phyloP scores from a whole-genome alignment of 179 eudicot genomes.

The Spergularia azorica region DNA sequence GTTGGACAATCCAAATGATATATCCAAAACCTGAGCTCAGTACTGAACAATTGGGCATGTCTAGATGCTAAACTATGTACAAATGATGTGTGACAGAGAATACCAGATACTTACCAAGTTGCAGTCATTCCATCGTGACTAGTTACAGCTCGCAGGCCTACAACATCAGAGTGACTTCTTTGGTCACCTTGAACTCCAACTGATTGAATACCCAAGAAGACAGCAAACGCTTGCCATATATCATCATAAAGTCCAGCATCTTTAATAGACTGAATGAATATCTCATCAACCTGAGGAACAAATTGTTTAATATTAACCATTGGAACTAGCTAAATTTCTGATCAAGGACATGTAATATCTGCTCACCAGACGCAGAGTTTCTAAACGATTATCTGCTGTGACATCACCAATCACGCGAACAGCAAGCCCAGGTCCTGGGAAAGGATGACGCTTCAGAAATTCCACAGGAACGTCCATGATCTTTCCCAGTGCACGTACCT shows the following conservation, averaged over 20 bases:
- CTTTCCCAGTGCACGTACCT: slow-evolving; percentile 90
- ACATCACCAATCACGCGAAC: slow-evolving; percentile 91
- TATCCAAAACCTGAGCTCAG: too few species aligned
- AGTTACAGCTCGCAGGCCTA: slow-evolving; percentile 90
- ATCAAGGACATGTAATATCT: background rate
- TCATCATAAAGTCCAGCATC: slow-evolving; percentile 87
- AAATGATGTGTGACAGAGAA: background rate
- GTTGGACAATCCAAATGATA: too few species aligned
- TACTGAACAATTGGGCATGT: background rate
- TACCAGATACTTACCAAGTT: slow-evolving; percentile 57
- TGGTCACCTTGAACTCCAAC: slow-evolving; percentile 99
- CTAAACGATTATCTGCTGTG: slow-evolving; percentile 71
- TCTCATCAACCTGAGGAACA: slow-evolving; percentile 77
- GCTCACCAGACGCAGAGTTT: slow-evolving; percentile 64
- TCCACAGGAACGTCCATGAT: slow-evolving; percentile 72
- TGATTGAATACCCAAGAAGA: slow-evolving; percentile 72
- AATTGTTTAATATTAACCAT: background rate
- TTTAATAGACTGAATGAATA: slow-evolving; percentile 83
- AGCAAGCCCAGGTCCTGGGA: slow-evolving; percentile 97
- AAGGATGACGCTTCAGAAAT: slow-evolving; percentile 90
- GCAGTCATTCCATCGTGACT: slow-evolving; percentile 99
- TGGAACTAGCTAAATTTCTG: background rate
- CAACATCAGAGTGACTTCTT: slow-evolving; percentile 88
- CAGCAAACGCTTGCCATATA: slow-evolving; percentile 99
- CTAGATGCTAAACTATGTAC: too few species aligned